phyloP scores from a whole-genome alignment of 2,329 filamentous ascomycete species.

The Xylariaceae sp. region DNA sequence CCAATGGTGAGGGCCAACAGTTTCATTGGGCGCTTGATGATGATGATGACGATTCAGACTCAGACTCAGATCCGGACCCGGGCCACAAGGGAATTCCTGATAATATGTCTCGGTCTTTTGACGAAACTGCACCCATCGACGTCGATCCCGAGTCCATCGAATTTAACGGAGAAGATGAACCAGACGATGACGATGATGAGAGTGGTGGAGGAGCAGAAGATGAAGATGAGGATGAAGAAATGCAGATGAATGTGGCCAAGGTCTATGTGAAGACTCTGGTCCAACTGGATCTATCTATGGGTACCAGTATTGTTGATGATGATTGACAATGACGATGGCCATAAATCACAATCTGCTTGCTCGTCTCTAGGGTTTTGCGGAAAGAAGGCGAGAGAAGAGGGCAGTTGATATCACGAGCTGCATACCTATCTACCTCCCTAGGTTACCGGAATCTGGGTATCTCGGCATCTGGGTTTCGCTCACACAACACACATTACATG shows the following conservation, averaged over 20 bases:
- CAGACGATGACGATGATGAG: slow-evolving; percentile 15
- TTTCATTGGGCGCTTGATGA: slow-evolving; percentile 32
- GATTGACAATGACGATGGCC: slow-evolving; percentile 9
- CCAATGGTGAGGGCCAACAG: neutral
- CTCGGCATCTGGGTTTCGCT: too few relatives aligned
- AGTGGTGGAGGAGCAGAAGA: slow-evolving; percentile 32
- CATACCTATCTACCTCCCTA: too few relatives aligned
- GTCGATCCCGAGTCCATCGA: slow-evolving; percentile 19
- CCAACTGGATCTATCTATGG: slow-evolving; percentile 36
- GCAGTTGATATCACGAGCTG: too few relatives aligned
- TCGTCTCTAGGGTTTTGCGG: too few relatives aligned
- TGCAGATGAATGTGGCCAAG: slow-evolving; percentile 52
- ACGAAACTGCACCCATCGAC: too few relatives aligned
- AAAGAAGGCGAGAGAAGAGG: too few relatives aligned
- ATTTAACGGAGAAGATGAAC: slow-evolving; percentile 7
- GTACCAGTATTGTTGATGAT: slow-evolving; percentile 17
- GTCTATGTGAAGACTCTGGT: slow-evolving; percentile 37
- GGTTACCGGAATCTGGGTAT: too few relatives aligned
- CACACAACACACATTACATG: too few relatives aligned
- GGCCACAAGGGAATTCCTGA: neutral
- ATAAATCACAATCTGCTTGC: too few relatives aligned
- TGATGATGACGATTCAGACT: slow-evolving; percentile 27
- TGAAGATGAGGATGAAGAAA: slow-evolving; percentile 36
- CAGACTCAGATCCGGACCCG: slow-evolving; percentile 13
- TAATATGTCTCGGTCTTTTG: neutral